A percentile compares a stretch with the other conserved stretches of the same genome.
Conservation (phyloP, 768 basidiomycete genomes). For the Calocybe gangraenosa region DNA sequence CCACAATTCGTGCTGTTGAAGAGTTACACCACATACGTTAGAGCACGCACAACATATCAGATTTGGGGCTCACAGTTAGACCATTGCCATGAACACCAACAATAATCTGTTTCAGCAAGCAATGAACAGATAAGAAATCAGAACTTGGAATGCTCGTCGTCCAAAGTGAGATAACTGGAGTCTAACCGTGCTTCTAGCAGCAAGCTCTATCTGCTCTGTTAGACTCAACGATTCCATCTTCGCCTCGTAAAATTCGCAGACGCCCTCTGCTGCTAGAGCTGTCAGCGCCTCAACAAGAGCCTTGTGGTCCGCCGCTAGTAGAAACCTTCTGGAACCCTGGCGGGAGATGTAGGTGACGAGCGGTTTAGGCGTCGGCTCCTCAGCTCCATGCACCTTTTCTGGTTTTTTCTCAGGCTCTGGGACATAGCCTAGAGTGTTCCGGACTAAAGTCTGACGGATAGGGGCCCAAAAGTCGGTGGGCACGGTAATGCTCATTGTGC, state of each 20-base stretch:
- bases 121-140: background rate
- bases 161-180: constrained; percentile 14
- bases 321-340: constrained; percentile 39
- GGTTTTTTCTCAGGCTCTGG: constrained; percentile 12
- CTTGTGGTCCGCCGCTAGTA: constrained; percentile 46
- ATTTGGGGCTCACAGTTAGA: constrained; percentile 38
- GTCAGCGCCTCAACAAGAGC: constrained; percentile 42
- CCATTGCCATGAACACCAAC: constrained; percentile 70
- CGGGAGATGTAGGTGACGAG: constrained; percentile 57
- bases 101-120: constrained; percentile 37
- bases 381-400: background rate
- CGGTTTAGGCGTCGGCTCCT: constrained; percentile 15
- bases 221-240: constrained; percentile 40
- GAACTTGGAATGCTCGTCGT: constrained; percentile 4
- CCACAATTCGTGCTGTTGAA: constrained; percentile 48
- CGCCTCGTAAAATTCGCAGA: constrained; percentile 43
- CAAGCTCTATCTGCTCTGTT: constrained; percentile 59
- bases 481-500: constrained; percentile 25
- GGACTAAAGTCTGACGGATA: constrained; percentile 24
- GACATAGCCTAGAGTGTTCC: constrained; percentile 28
- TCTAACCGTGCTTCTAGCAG: constrained; percentile 56
- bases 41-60: background rate
- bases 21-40: background rate
- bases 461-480: constrained; percentile 31
- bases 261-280: constrained; percentile 44